Evolutionary conservation across 768 basidiomycete genomes (phyloP).

Genomic region (Amanita jacksonii): DNA sequence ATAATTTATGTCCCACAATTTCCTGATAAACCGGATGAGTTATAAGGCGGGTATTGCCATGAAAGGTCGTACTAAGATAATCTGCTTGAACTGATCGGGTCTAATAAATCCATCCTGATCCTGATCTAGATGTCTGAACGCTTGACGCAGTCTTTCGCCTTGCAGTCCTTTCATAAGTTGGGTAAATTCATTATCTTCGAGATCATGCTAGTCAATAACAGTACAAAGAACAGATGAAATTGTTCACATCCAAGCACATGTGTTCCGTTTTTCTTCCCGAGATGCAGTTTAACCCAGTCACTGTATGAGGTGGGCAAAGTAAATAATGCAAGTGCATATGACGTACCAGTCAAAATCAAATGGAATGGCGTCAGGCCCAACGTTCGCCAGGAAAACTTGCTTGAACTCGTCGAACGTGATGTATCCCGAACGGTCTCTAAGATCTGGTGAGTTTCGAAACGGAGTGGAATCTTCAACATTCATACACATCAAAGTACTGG

Average conservation of each 20-base stretch:
- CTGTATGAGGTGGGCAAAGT: conserved; percentile 23
- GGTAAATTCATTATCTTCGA: conserved; percentile 87
- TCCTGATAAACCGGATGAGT: conserved; percentile 41
- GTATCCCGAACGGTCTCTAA: conserved; percentile 81
- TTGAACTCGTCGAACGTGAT: conserved; percentile 96
- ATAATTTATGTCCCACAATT: conserved; percentile 95
- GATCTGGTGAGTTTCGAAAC: background rate
- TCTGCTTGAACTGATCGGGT: conserved; percentile 90
- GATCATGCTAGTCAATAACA: conserved; percentile 3
- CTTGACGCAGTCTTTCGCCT: conserved; percentile 93
- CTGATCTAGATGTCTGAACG: conserved; percentile 84
- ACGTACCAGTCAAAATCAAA: conserved; percentile 89
- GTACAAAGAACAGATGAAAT: conserved; percentile 1
- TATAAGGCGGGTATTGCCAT: background rate
- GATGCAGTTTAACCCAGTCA: conserved; percentile 94
- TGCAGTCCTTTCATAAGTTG: conserved; percentile 98
- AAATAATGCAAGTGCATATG: conserved; percentile 2
- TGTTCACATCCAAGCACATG: conserved; percentile 87
- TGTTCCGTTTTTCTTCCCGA: conserved; percentile 85
- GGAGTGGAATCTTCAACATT: conserved; percentile 11
- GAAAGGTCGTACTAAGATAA: conserved; percentile 65
- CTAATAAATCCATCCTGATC: conserved; percentile 91
- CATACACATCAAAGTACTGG: conserved; percentile 91
- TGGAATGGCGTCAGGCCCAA: conserved; percentile 73
- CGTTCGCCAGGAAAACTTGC: conserved; percentile 75